A percentile compares a stretch with the other conserved stretches of the same genome.
These are phyloP conservation scores for Sporobolomyces roseus DNA, from an alignment of 768 basidiomycete genomes.

Conservation along the genomic window DNA sequence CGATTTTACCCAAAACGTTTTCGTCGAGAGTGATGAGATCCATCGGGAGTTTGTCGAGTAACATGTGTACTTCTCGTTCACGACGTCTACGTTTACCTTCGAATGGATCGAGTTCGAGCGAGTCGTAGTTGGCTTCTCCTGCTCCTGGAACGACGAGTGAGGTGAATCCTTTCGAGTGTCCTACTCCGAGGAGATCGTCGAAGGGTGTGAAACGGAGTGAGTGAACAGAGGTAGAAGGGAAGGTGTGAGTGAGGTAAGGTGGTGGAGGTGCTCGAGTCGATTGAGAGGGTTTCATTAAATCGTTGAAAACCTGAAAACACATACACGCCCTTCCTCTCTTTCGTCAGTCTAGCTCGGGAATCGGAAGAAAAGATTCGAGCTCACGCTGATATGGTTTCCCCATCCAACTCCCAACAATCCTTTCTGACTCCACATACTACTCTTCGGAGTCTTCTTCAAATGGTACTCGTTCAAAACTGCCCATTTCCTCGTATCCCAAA, in stretches of 20 bases:
- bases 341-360: not conserved
- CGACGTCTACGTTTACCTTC: constrained; percentile 74
- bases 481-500: constrained; percentile 98
- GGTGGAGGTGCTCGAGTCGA: constrained; percentile 33
- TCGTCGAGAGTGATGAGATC: constrained; percentile 73
- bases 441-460: constrained; percentile 48
- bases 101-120: constrained; percentile 87
- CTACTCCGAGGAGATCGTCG: constrained; percentile 73
- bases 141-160: constrained; percentile 83
- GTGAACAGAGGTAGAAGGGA: constrained; percentile 71
- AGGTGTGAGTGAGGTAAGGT: constrained; percentile 80
- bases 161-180: constrained; percentile 73
- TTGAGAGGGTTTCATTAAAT: constrained; percentile 26
- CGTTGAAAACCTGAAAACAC: constrained; percentile 61
- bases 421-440: constrained; percentile 77
- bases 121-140: constrained; percentile 94
- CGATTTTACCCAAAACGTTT: constrained; percentile 49
- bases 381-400: constrained; percentile 77
- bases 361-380: constrained; percentile 41
- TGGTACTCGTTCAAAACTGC: constrained; percentile 78
- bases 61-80: constrained; percentile 82
- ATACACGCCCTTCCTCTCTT: not conserved
- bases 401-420: constrained; percentile 76
- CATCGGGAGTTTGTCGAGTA: constrained; percentile 92
- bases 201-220: constrained; percentile 81